These are phyloP conservation scores for Agaricus subrufescens DNA, from an alignment of 768 basidiomycete species.

Conservation along the genomic window DNA sequence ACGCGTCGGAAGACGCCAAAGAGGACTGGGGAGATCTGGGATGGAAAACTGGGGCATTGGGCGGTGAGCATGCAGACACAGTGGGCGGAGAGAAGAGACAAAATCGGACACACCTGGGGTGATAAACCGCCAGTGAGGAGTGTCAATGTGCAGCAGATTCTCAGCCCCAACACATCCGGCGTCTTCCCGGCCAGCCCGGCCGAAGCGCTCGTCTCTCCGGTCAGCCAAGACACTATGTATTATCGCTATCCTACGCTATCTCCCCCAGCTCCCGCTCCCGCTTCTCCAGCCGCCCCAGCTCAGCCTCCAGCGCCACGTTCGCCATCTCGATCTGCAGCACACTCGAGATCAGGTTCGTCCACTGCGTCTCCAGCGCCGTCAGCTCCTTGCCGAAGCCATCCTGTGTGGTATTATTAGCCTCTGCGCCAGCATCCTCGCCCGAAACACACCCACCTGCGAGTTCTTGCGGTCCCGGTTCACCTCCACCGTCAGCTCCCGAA, in stretches of 20 bases:
- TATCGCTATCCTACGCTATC: conserved; percentile 18
- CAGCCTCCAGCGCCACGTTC: conserved; percentile 80
- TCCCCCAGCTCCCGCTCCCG: conserved; percentile 60
- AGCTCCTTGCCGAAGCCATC: conserved; percentile 77
- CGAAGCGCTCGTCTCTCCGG: conserved; percentile 11
- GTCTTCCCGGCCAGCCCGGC: conserved; percentile 16
- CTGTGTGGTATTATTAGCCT: conserved; percentile 30
- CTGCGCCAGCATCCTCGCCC: conserved; percentile 1
- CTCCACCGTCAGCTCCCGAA: conserved; percentile 75
- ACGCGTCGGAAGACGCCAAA: conserved; percentile 70
- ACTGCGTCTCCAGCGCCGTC: conserved; percentile 76
- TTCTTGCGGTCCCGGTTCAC: conserved; percentile 90
- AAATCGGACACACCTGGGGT: conserved; percentile 30
- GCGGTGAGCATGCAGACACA: background rate
- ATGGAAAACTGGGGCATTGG: conserved; percentile 9
- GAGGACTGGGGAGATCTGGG: conserved; percentile 12
- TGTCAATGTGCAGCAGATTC: conserved; percentile 17
- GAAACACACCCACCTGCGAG: conserved; percentile 50
- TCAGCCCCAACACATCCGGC: conserved; percentile 14
- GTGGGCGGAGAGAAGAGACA: background rate
- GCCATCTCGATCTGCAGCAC: conserved; percentile 96
- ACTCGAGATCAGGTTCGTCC: conserved; percentile 89
- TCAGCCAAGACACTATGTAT: conserved; percentile 8
- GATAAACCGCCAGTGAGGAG: conserved; percentile 13
- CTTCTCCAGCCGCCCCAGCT: conserved; percentile 58